Percentiles rank a stretch among this genome's conserved stretches.
Conservation (phyloP, 2,329 filamentous ascomycete genomes). For the Dothideomycetes sp. region DNA sequence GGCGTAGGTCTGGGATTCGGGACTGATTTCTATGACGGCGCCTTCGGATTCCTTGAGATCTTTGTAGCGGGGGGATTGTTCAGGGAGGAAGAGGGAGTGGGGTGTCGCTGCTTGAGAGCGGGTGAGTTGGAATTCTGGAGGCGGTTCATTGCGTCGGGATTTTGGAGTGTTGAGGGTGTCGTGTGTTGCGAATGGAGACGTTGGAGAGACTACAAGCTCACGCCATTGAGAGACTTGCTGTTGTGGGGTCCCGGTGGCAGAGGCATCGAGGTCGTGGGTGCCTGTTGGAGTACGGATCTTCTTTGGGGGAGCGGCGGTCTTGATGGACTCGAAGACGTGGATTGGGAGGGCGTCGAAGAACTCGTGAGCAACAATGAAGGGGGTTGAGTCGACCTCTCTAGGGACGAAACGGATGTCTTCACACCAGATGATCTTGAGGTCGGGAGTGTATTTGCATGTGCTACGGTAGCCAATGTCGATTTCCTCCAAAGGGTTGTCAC, state of each 20-base stretch:
- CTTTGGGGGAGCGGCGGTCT: slow-evolving; percentile 25
- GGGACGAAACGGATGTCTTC: slow-evolving; percentile 82
- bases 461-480: slow-evolving; percentile 66
- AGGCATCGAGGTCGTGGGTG: slow-evolving; percentile 31
- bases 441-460: slow-evolving; percentile 61
- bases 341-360: slow-evolving; percentile 98
- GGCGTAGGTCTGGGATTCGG: slow-evolving; percentile 72
- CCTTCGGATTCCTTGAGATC: slow-evolving; percentile 57
- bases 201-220: slow-evolving; percentile 66
- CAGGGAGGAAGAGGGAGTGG: slow-evolving; percentile 76
- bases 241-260: slow-evolving; percentile 23
- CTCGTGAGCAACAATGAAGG: slow-evolving; percentile 93
- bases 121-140: slow-evolving; percentile 79
- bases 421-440: slow-evolving; percentile 73
- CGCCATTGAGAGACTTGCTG: slow-evolving; percentile 58
- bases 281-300: slow-evolving; percentile 40
- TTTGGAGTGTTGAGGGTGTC: slow-evolving; percentile 45
- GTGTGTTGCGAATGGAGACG: slow-evolving; percentile 44
- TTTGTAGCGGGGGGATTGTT: slow-evolving; percentile 69
- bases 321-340: slow-evolving; percentile 78
- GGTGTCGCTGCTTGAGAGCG: slow-evolving; percentile 67
- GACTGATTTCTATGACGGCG: slow-evolving; percentile 80
- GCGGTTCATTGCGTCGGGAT: slow-evolving; percentile 26
- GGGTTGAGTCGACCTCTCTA: slow-evolving; percentile 55
- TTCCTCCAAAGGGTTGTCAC: slow-evolving; percentile 57